Percentiles rank a stretch among this genome's conserved stretches.
phyloP scores from a whole-genome alignment of 1,284 basidiomycete species.

The Cryptococcus sp. region DNA sequence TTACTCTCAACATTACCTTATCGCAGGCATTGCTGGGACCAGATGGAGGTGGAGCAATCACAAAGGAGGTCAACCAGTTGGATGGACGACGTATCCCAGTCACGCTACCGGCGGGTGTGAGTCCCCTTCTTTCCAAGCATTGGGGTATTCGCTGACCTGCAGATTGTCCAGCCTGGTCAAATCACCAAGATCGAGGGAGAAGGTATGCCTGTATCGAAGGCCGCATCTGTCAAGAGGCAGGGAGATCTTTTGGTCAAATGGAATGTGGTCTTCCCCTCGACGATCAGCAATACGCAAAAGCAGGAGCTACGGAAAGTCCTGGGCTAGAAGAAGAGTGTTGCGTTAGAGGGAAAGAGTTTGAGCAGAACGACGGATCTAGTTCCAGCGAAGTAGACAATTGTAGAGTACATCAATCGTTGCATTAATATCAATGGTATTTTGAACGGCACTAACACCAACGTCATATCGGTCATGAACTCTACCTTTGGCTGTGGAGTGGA shows the following conservation, averaged over 20 bases:
- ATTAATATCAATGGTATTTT: too few relatives aligned
- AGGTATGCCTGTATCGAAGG: slow-evolving; percentile 88
- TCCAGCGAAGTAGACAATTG: background rate
- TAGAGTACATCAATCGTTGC: background rate
- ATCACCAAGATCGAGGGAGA: slow-evolving; percentile 67
- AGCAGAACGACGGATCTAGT: background rate
- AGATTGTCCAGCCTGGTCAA: slow-evolving; percentile 71
- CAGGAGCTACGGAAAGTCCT: slow-evolving; percentile 71
- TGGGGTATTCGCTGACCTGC: slow-evolving; percentile 1
- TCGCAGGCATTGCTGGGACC: slow-evolving; percentile 70
- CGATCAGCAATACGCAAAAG: slow-evolving; percentile 68
- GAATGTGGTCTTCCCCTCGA: slow-evolving; percentile 78
- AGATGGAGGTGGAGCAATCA: slow-evolving; percentile 50
- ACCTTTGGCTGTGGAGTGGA: too few relatives aligned
- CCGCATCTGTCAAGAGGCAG: slow-evolving; percentile 64
- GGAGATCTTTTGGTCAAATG: slow-evolving; percentile 79
- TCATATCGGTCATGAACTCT: too few relatives aligned
- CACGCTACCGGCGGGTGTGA: slow-evolving; percentile 56
- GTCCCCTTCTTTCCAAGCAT: slow-evolving; percentile 11
- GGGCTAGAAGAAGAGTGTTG: slow-evolving; percentile 7
- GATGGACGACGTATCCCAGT: slow-evolving; percentile 75
- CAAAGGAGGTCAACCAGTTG: slow-evolving; percentile 58
- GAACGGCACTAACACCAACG: too few relatives aligned
- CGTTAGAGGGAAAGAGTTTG: background rate
- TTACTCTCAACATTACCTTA: slow-evolving; percentile 63